phyloP scores from a whole-genome alignment of 352 stramenopile genomes.

The Pythium dissimile region DNA sequence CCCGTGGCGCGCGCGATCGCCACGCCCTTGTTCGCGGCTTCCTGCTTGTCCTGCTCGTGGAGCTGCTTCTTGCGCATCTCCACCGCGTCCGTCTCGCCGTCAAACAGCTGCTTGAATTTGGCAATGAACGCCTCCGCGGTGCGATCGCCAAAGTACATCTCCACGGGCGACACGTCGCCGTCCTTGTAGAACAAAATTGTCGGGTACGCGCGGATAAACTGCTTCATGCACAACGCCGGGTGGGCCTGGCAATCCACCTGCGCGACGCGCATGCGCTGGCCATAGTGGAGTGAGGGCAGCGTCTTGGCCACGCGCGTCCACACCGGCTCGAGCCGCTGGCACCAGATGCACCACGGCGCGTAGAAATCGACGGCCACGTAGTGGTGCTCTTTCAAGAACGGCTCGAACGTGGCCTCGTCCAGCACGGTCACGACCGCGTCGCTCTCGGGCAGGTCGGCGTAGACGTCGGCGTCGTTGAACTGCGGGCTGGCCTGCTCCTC shows the following conservation, averaged over 20 bases:
- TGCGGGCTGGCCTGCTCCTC: constrained; percentile 82
- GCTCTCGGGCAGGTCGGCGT: constrained; percentile 71
- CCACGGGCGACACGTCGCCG: constrained; percentile 86
- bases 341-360: constrained; percentile 97
- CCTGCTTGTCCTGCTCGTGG: constrained; percentile 92
- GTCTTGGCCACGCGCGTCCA: constrained; percentile 95
- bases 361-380: constrained; percentile 97
- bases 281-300: constrained; percentile 80
- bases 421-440: constrained; percentile 74
- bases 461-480: constrained; percentile 60
- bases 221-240: constrained; percentile 90
- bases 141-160: constrained; percentile 95
- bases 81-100: constrained; percentile 63
- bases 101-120: constrained; percentile 90
- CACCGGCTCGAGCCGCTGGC: constrained; percentile 94
- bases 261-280: constrained; percentile 74
- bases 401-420: constrained; percentile 87
- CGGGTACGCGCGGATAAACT: constrained; percentile 96
- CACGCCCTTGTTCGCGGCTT: constrained; percentile 48
- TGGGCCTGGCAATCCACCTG: constrained; percentile 94
- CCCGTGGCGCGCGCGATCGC: constrained; percentile 60
- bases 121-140: constrained; percentile 89
- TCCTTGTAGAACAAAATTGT: constrained; percentile 96
- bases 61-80: constrained; percentile 91
- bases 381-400: constrained; percentile 91